Evolutionary conservation across 2,329 filamentous ascomycete species (phyloP), one percentile per base, ranked within the genome.

Genomic region (Sordariomycetes sp.): DNA sequence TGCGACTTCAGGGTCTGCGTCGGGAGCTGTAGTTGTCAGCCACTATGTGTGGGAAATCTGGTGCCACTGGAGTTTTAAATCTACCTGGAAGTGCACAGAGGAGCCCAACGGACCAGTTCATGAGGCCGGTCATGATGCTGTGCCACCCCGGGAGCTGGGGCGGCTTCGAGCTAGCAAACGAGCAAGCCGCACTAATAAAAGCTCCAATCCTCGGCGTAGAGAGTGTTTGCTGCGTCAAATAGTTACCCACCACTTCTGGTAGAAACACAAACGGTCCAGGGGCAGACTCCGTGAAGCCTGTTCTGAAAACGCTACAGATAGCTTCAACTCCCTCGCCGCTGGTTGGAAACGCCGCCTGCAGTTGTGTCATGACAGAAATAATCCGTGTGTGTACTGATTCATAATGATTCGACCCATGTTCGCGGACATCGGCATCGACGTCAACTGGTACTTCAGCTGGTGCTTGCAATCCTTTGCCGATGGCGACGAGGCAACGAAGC

Each of bases 251-350:
- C 61, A 82, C 76, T 0, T 77, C 72, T 0, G 86, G 76, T 2
- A 85, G 78, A 60, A 95, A 82, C 10, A 91, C 87, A 63, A 94
- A 92, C 1, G 88, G 86, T 0, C 89, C 89, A 2, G 86, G 81
- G 28, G 83, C 79, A 0, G 76, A 79, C 67, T 95, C 89, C 1
- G 84, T 84, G 64, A 91, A 91, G 0, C 89, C 89, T 22, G 83
- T 80, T 48, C 84, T 81, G 54, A 92, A 76, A 53, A 91, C 80
- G 58, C 76, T 77, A 69, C 89, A 94, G 36, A 85, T 82, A 3
- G 81, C 76, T 64, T 91, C 87, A 24, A 86, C 77, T 12, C 89
- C 78, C 62, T 91, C 89, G 24, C 81, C 78, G 58, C 80, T 82
- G 2, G 69, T 70, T 3, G 74, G 76, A 52, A 90, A 84, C 0